Conservation (phyloP, 2,329 filamentous ascomycete genomes). For the Parastagonospora avenae region DNA sequence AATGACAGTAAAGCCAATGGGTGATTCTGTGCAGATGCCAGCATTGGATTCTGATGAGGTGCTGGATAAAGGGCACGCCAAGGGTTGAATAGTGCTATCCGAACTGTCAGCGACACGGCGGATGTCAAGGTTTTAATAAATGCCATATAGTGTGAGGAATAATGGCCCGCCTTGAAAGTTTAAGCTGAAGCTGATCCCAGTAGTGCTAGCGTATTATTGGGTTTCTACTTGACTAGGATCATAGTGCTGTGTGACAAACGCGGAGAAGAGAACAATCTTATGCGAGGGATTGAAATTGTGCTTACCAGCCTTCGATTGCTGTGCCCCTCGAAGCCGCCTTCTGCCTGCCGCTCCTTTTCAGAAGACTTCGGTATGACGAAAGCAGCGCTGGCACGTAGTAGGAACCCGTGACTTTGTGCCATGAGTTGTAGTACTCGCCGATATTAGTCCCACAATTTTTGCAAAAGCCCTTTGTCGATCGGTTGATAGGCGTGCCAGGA, state of each 20-base stretch:
- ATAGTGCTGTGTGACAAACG: conserved; percentile 34
- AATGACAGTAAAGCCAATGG: conserved; percentile 36
- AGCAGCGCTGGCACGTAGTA: conserved; percentile 44
- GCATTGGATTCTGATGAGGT: background rate
- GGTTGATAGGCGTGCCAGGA: conserved; percentile 15
- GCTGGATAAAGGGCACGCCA: conserved; percentile 28
- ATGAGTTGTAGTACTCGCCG: conserved; percentile 47
- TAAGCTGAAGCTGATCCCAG: conserved; percentile 33
- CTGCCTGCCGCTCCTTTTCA: conserved; percentile 30
- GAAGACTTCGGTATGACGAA: conserved; percentile 39
- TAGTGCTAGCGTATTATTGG: conserved; percentile 37
- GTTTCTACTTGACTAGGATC: conserved; percentile 28
- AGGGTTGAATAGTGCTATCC: conserved; percentile 41
- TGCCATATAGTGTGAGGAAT: conserved; percentile 43
- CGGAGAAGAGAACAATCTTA: conserved; percentile 23
- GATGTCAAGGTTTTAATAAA: conserved; percentile 34
- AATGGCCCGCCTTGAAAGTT: conserved; percentile 41
- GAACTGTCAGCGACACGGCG: conserved; percentile 11
- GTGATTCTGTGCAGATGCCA: background rate
- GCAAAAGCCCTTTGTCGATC: conserved; percentile 38
- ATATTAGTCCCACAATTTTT: conserved; percentile 30
- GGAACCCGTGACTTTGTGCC: conserved; percentile 39
- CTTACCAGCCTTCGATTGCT: conserved; percentile 47
- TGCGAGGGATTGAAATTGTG: conserved; percentile 19
- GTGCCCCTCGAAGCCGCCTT: conserved; percentile 36